Evolutionary conservation across 2,329 filamentous ascomycete genomes (phyloP).

Genomic region (Davidsoniella neocaledoniae): DNA sequence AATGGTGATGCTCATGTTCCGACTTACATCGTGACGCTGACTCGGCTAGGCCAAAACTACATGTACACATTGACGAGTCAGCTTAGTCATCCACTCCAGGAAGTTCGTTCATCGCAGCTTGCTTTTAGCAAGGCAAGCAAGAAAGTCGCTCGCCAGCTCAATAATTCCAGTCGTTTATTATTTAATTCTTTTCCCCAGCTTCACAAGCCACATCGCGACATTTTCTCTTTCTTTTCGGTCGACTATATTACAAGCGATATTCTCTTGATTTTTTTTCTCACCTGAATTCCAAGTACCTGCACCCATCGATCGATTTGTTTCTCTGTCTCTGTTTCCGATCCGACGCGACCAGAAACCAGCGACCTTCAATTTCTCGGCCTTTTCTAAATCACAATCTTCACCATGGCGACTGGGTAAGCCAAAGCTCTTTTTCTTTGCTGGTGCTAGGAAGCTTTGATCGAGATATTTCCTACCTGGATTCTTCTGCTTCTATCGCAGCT

Average conservation of each 20-base stretch:
- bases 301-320: no score
- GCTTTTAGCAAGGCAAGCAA: not conserved
- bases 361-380: no score
- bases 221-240: no score
- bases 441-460: not conserved
- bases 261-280: no score
- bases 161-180: not conserved
- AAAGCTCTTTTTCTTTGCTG: constrained; percentile 11
- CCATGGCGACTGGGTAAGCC: constrained; percentile 23
- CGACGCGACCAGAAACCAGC: no score
- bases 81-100: constrained; percentile 9
- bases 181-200: not conserved
- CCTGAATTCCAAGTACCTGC: no score
- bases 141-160: constrained; percentile 3
- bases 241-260: no score
- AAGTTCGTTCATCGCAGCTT: not conserved
- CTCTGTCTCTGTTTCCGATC: no score
- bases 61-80: not conserved
- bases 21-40: not conserved
- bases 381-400: not conserved
- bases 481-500: not conserved
- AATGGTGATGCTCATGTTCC: not conserved
- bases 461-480: not conserved
- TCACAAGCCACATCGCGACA: no score
- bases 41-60: not conserved